These are phyloP conservation scores for Thelephora ganbajun DNA, from an alignment of 768 basidiomycete genomes.

Conservation along the genomic window DNA sequence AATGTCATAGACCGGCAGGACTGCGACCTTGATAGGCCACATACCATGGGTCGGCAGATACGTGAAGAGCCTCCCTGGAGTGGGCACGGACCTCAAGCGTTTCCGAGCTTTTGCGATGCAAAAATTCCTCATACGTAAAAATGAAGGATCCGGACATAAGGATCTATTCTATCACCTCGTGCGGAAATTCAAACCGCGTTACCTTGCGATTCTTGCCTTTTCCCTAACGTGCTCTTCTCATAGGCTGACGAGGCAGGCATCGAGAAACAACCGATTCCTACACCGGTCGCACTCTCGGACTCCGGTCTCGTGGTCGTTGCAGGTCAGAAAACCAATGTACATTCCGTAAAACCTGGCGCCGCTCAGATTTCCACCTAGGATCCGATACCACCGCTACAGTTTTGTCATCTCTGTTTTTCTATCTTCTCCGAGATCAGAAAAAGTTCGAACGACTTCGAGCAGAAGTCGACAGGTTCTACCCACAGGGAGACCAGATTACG, in stretches of 20 bases:
- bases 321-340: background rate
- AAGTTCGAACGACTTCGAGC: conserved; percentile 8
- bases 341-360: background rate
- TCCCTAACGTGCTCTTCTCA: background rate
- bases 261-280: conserved; percentile 1
- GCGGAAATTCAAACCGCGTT: background rate
- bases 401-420: conserved; percentile 14
- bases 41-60: background rate
- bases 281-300: conserved; percentile 5
- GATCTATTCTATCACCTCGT: conserved; percentile 9
- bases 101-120: conserved; percentile 9
- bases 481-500: conserved; percentile 6
- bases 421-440: conserved; percentile 10
- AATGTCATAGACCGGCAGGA: background rate
- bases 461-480: conserved; percentile 14
- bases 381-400: conserved; percentile 16
- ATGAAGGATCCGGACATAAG: conserved; percentile 10
- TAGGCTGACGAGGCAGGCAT: conserved; percentile 10
- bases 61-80: background rate
- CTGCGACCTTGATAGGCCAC: background rate
- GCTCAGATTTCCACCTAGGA: conserved; percentile 8
- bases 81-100: conserved; percentile 9
- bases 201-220: background rate
- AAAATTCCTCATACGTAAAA: conserved; percentile 9
- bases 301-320: background rate